Percentiles rank a stretch among this genome's conserved stretches.
Conservation (phyloP, 2,329 filamentous ascomycete species). For the Fusarium sp. region DNA sequence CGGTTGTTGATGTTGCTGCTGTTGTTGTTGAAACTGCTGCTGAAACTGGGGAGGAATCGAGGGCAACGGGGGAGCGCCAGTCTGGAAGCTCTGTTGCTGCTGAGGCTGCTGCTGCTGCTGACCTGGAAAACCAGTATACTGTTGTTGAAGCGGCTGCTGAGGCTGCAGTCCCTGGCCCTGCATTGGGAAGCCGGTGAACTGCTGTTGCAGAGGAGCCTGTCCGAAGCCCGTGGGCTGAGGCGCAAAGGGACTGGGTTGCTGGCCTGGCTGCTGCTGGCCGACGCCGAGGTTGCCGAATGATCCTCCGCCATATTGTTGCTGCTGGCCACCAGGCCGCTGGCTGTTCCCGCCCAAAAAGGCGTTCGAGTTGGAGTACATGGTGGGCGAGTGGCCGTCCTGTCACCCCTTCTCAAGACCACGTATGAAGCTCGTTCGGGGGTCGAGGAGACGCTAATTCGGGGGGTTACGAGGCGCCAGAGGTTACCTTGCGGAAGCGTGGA, state of each 20-base stretch:
- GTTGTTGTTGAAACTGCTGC: slow-evolving; percentile 70
- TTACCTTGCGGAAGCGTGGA: slow-evolving; percentile 14
- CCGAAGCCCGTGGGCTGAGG: slow-evolving; percentile 74
- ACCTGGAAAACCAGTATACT: slow-evolving; percentile 77
- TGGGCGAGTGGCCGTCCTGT: slow-evolving; percentile 24
- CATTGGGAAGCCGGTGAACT: slow-evolving; percentile 74
- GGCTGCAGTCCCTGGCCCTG: slow-evolving; percentile 69
- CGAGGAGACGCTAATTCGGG: slow-evolving; percentile 40
- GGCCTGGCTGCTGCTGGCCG: slow-evolving; percentile 61
- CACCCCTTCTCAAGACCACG: slow-evolving; percentile 27
- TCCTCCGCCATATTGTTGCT: slow-evolving; percentile 65
- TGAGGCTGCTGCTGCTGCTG: slow-evolving; percentile 65
- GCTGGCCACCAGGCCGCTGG: slow-evolving; percentile 76
- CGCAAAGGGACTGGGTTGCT: slow-evolving; percentile 70
- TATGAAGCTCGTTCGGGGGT: slow-evolving; percentile 34
- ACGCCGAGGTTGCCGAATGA: slow-evolving; percentile 61
- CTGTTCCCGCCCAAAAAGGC: slow-evolving; percentile 85
- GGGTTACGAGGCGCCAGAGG: slow-evolving; percentile 24
- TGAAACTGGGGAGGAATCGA: slow-evolving; percentile 74
- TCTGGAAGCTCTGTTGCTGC: slow-evolving; percentile 73
- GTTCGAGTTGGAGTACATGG: slow-evolving; percentile 93
- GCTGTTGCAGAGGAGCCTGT: slow-evolving; percentile 66
- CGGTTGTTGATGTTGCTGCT: slow-evolving; percentile 65
- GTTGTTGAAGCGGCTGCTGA: slow-evolving; percentile 74
- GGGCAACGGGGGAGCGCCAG: slow-evolving; percentile 72